A percentile compares a stretch with the other conserved stretches of the same genome.
These are phyloP conservation scores for Macrocybe gigantea DNA, from an alignment of 768 basidiomycete genomes.

Conservation along the genomic window DNA sequence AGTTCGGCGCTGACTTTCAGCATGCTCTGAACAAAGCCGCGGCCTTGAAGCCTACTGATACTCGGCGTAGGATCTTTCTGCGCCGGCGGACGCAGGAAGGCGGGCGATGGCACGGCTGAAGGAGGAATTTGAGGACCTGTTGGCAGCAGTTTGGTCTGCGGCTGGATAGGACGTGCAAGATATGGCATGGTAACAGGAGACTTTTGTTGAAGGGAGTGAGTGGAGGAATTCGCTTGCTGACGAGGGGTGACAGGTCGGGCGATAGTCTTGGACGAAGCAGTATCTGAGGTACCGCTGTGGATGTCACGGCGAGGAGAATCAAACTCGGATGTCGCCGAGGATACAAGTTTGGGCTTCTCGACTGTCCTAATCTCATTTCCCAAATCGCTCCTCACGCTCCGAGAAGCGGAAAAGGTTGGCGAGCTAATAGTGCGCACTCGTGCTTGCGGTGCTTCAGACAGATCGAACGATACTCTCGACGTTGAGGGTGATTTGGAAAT, in stretches of 20 bases:
- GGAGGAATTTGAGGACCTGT: slow-evolving; percentile 36
- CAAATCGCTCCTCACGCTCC: neutral
- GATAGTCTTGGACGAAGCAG: slow-evolving; percentile 2
- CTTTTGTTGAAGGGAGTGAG: slow-evolving; percentile 24
- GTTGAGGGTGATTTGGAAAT: too few relatives aligned
- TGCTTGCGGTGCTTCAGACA: too few relatives aligned
- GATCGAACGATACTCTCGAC: too few relatives aligned
- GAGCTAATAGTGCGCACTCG: neutral
- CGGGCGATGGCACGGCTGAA: slow-evolving; percentile 43
- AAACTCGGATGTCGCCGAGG: neutral
- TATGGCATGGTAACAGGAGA: slow-evolving; percentile 32
- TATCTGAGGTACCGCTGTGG: slow-evolving; percentile 1
- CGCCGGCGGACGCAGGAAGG: slow-evolving; percentile 49
- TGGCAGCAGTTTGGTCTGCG: slow-evolving; percentile 39
- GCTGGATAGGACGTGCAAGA: slow-evolving; percentile 49
- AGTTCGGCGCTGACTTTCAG: slow-evolving; percentile 63
- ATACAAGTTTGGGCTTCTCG: neutral
- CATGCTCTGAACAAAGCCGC: slow-evolving; percentile 82
- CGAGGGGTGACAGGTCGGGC: slow-evolving; percentile 19
- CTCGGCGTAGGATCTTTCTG: slow-evolving; percentile 77
- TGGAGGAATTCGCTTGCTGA: slow-evolving; percentile 11
- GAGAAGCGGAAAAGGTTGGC: neutral
- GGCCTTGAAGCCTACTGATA: slow-evolving; percentile 75
- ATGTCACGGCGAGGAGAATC: neutral
- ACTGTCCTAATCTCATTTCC: neutral